Evolutionary conservation across 139 green algal genomes (phyloP).

Genomic region (Chlorella vulgaris): DNA sequence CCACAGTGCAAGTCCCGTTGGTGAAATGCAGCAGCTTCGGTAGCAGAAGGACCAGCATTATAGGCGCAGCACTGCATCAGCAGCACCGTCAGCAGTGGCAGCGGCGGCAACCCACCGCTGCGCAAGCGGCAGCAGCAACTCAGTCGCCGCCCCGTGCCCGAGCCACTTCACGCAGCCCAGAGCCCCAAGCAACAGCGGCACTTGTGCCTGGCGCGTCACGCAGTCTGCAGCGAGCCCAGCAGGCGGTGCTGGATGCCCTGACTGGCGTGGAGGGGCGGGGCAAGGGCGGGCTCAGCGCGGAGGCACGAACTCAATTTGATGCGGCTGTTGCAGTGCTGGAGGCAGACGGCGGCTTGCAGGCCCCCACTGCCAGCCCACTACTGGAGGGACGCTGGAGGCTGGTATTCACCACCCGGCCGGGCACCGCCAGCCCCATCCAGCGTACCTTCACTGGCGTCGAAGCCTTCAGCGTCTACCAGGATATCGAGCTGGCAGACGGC

Average conservation of each 20-base stretch:
- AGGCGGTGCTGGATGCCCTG: slow-evolving; percentile 48
- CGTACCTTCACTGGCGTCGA: slow-evolving; percentile 90
- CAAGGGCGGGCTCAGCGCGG: slow-evolving; percentile 57
- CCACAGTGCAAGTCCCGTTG: no score
- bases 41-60: neutral
- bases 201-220: no score
- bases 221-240: slow-evolving; percentile 33
- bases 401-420: slow-evolving; percentile 81
- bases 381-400: slow-evolving; percentile 82
- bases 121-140: neutral
- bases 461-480: slow-evolving; percentile 87
- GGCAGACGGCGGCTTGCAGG: slow-evolving; percentile 51
- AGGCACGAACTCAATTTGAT: slow-evolving; percentile 57
- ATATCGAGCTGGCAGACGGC: slow-evolving; percentile 41
- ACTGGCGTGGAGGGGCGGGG: slow-evolving; percentile 59
- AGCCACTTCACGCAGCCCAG: no score
- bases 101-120: neutral
- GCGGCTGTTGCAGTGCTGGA: slow-evolving; percentile 71
- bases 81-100: neutral
- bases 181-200: neutral
- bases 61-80: neutral
- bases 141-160: neutral
- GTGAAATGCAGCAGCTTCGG: no score
- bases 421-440: slow-evolving; percentile 89
- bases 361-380: slow-evolving; percentile 50